Conservation (phyloP, 1,139 yeast species). For the Debaryomyces fabryi region DNA sequence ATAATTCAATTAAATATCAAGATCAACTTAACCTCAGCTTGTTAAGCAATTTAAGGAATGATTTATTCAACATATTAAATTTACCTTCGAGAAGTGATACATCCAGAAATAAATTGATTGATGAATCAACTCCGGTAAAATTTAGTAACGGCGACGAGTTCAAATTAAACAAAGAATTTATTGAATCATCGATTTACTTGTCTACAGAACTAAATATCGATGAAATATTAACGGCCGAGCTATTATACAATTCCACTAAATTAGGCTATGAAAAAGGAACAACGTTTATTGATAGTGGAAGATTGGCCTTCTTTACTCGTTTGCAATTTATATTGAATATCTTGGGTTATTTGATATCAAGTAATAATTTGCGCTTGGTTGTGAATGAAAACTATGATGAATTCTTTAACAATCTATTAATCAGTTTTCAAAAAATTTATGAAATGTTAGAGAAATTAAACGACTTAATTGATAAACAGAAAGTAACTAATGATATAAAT, state of each 20-base stretch:
- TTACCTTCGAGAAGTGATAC: constrained; percentile 56
- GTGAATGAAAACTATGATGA: constrained; percentile 19
- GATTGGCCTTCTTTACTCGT: constrained; percentile 69
- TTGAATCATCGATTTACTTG: constrained; percentile 61
- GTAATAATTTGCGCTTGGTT: constrained; percentile 31
- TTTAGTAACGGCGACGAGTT: constrained; percentile 62
- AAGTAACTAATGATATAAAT: constrained; percentile 41
- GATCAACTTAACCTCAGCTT: constrained; percentile 30
- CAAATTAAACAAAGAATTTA: constrained; percentile 60
- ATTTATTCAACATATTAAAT: constrained; percentile 49
- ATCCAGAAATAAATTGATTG: constrained; percentile 52
- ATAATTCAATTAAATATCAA: constrained; percentile 35
- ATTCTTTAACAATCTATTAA: constrained; percentile 44
- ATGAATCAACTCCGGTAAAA: constrained; percentile 53
- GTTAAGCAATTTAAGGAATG: constrained; percentile 39
- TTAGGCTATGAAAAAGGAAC: constrained; percentile 53
- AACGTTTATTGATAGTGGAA: constrained; percentile 65
- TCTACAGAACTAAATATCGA: constrained; percentile 45
- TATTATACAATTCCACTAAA: constrained; percentile 42
- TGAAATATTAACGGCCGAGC: constrained; percentile 40
- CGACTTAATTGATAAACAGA: constrained; percentile 69
- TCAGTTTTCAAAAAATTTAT: constrained; percentile 62
- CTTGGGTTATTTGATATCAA: constrained; percentile 55
- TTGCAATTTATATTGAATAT: constrained; percentile 73
- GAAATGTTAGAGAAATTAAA: constrained; percentile 54